Evolutionary conservation across 805 yeast species (phyloP), one percentile per base, ranked within the genome.

Genomic region (Saturnispora bothae): DNA sequence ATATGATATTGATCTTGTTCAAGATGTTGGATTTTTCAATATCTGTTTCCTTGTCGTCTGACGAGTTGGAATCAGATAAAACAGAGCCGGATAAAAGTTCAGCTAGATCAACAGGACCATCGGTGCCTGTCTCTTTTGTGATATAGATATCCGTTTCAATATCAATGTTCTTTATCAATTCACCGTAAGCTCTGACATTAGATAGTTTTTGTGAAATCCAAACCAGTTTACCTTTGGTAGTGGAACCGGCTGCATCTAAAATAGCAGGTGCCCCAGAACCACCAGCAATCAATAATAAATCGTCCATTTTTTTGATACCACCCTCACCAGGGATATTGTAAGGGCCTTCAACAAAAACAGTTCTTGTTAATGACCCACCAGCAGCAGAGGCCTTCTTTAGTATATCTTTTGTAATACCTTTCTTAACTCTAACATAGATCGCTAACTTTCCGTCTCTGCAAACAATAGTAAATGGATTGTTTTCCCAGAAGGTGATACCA

Each of bases 251-350:
- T 46, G 66, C 68, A 15, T 65, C 62, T 33, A 59, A 56, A 18
- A 67, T 57, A 17, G 74, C 80, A 1, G 88, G 78, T 34, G 77
- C 63, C 33, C 89, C 89, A 34, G 71, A 69, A 16, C 89, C 89
- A 31, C 84, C 86, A 5, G 85, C 79, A 18, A 79, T 42, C 33
- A 77, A 64, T 4, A 77, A 56, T 4, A 71, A 65, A 38, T 68
- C 64, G 32, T 72, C 68, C 46, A 69, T 77, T 34, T 61, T 59
- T 16, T 58, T 57, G 13, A 73, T 58, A 2, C 77, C 70, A 4
- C 71, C 52, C 3, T 68, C 45, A 28, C 64, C 62, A 1, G 84
- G 83, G 17, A 33, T 42, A 13, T 43, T 43, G 50, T 82, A 81
- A 2, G 88, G 86, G 1, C 89, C 89, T 51, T 81, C 89, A 3